phyloP scores from a whole-genome alignment of 2,329 filamentous ascomycete species.

The Fusarium robinianum region DNA sequence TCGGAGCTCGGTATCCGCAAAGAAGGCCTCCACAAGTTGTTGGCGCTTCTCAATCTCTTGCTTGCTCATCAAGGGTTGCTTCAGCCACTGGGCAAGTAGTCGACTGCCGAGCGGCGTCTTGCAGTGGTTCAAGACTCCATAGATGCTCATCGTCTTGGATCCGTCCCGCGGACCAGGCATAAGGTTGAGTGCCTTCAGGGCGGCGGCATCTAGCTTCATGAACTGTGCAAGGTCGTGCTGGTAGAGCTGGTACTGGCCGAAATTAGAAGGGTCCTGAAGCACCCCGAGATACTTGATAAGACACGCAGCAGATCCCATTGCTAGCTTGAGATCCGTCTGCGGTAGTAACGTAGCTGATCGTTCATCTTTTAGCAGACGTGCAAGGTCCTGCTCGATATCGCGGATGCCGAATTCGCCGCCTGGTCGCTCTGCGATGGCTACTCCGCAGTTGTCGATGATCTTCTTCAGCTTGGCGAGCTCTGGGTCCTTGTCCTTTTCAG shows the following conservation, averaged over 20 bases:
- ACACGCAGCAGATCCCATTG: conserved; percentile 92
- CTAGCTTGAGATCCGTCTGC: conserved; percentile 89
- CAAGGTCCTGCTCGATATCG: conserved; percentile 95
- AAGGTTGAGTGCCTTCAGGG: conserved; percentile 89
- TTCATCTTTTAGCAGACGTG: conserved; percentile 85
- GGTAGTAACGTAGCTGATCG: conserved; percentile 75
- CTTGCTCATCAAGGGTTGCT: conserved; percentile 93
- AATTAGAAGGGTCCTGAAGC: conserved; percentile 90
- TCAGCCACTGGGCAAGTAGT: conserved; percentile 92
- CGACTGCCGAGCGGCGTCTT: conserved; percentile 93
- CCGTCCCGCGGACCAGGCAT: conserved; percentile 96
- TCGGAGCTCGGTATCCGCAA: conserved; percentile 86
- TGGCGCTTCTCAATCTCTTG: conserved; percentile 88
- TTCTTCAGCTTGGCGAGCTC: conserved; percentile 85
- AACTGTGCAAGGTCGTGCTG: conserved; percentile 96
- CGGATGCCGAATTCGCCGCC: conserved; percentile 79
- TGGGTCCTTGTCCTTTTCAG: conserved; percentile 83
- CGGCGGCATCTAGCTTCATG: conserved; percentile 97
- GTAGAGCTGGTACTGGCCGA: conserved; percentile 95
- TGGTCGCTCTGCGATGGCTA: conserved; percentile 83
- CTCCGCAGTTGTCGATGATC: conserved; percentile 90
- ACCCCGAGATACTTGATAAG: conserved; percentile 93
- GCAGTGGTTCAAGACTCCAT: conserved; percentile 93
- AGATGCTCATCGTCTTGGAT: conserved; percentile 96
- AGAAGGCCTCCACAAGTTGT: conserved; percentile 93